These are phyloP conservation scores for Lactuca saligna DNA, from an alignment of 129 eudicot species.

Conservation along the genomic window DNA sequence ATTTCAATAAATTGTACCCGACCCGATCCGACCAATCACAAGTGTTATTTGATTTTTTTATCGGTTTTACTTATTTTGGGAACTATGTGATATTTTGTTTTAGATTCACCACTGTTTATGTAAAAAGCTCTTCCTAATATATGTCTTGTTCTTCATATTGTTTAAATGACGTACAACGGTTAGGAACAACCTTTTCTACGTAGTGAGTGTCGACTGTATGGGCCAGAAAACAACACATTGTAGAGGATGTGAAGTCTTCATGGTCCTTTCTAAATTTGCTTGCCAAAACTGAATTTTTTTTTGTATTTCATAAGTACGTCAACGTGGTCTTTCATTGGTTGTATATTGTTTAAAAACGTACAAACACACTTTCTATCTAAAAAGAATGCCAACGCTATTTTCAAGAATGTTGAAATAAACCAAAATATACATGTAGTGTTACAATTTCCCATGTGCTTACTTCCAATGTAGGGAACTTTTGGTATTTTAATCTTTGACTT, in stretches of 20 bases:
- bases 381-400: constrained; percentile 3
- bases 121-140: too few species aligned
- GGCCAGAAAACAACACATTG: not conserved
- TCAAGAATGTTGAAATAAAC: constrained; percentile 1
- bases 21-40: too few species aligned
- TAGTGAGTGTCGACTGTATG: not conserved
- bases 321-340: not conserved
- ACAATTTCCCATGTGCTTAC: constrained; percentile 19
- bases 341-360: not conserved
- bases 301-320: not conserved
- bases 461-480: constrained; percentile 11
- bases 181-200: too few species aligned
- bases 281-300: not conserved
- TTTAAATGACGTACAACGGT: too few species aligned
- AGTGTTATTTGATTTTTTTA: too few species aligned
- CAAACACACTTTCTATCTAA: constrained; percentile 2
- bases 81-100: too few species aligned
- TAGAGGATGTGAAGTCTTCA: not conserved
- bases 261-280: not conserved
- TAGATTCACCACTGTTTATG: too few species aligned
- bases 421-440: not conserved
- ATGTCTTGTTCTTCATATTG: too few species aligned
- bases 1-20: too few species aligned
- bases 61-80: too few species aligned
- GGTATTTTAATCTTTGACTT: not conserved